Evolutionary conservation across 768 basidiomycete species (phyloP).

Genomic region (Lactarius indigo): DNA sequence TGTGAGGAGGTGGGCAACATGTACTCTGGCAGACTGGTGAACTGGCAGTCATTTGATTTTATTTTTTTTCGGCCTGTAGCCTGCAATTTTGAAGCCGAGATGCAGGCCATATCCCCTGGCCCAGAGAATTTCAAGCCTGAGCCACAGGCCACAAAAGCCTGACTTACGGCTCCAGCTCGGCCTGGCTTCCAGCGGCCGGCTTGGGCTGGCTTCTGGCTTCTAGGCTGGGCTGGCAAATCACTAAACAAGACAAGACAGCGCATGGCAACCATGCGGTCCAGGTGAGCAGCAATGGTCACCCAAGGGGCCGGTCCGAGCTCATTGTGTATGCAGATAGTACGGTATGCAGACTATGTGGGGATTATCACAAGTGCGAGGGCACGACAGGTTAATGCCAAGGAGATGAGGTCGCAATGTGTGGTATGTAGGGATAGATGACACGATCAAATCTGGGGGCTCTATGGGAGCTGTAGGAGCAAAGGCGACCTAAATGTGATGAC

Average conservation of each 20-base stretch:
- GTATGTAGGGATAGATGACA: conserved; percentile 10
- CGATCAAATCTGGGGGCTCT: conserved; percentile 15
- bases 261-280: conserved; percentile 2
- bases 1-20: too few relatives aligned
- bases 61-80: too few relatives aligned
- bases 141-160: too few relatives aligned
- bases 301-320: conserved; percentile 3
- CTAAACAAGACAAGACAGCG: conserved; percentile 9
- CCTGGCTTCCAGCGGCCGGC: too few relatives aligned
- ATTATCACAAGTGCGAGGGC: conserved; percentile 5
- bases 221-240: too few relatives aligned
- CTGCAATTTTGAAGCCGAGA: too few relatives aligned
- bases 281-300: conserved; percentile 5
- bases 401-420: conserved; percentile 11
- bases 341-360: conserved; percentile 16
- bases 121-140: too few relatives aligned
- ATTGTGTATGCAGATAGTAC: conserved; percentile 4
- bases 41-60: too few relatives aligned
- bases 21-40: too few relatives aligned
- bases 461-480: conserved; percentile 2
- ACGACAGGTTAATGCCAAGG: conserved; percentile 11
- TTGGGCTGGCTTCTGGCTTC: too few relatives aligned
- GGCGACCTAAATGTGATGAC: not conserved
- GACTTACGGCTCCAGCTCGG: too few relatives aligned
- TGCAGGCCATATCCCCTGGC: too few relatives aligned